Evolutionary conservation across 805 yeast genomes (phyloP).

Genomic region (Ogataea glucozyma): DNA sequence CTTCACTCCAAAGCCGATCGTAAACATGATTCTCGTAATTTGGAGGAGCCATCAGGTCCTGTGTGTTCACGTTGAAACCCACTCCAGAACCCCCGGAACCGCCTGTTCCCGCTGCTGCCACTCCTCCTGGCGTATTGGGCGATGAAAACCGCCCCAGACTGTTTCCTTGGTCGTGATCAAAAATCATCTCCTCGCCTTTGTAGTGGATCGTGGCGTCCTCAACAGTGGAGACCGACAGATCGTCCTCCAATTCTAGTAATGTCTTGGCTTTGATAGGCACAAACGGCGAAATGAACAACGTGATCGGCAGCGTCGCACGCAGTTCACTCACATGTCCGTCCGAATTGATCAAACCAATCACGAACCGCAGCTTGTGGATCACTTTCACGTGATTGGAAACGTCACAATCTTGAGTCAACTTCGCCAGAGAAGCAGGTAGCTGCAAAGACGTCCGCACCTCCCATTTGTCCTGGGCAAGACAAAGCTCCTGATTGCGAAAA

Average conservation of each 20-base stretch:
- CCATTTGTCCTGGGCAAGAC: constrained; percentile 65
- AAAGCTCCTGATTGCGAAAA: constrained; percentile 32
- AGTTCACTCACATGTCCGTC: constrained; percentile 93
- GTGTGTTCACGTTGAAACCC: constrained; percentile 28
- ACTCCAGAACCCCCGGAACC: constrained; percentile 13
- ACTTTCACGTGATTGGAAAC: constrained; percentile 71
- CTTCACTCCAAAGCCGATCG: constrained; percentile 75
- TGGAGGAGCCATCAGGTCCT: constrained; percentile 76
- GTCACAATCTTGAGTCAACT: constrained; percentile 86
- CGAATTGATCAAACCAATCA: constrained; percentile 74
- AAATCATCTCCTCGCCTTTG: constrained; percentile 31
- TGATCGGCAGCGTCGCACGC: constrained; percentile 85
- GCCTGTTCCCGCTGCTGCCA: no score
- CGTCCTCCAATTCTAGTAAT: constrained; percentile 31
- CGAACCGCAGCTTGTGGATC: constrained; percentile 84
- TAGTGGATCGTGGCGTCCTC: constrained; percentile 32
- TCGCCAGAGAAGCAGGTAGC: constrained; percentile 71
- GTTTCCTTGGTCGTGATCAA: constrained; percentile 23
- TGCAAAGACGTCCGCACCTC: constrained; percentile 59
- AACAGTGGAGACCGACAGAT: constrained; percentile 17
- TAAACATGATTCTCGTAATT: constrained; percentile 78
- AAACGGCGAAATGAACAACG: constrained; percentile 58
- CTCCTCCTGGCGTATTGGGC: constrained; percentile 9
- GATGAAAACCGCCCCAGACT: constrained; percentile 5
- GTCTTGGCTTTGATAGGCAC: constrained; percentile 63